Base-by-base conservation (phyloP, 257 asterid species). In the Fraxinus americana region DNA sequence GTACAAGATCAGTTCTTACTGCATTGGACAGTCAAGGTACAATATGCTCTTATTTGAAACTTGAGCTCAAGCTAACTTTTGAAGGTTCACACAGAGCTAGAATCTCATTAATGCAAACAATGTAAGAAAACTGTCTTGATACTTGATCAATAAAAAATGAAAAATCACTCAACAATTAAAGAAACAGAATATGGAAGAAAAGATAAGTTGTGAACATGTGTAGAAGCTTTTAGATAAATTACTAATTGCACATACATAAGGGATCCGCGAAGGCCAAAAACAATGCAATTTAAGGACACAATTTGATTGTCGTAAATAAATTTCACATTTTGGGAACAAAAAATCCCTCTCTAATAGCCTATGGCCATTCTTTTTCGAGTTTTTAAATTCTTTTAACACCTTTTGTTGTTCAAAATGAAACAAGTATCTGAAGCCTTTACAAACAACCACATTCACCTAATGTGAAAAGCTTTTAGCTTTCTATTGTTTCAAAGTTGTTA, bases 161-260 rank as follows among this genome's bases (percentile, higher is more conserved):
- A 63, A 27, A 63, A 63, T 63, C 11, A 27, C 65, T 54, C 11
- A 61, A 9, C 11, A n/a, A 7, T 23, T 61, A 32, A 61, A 59
- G 29, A n/a, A 59, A 61, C 11, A 7, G 4, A 61, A 8, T 2
- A 3, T 9, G 30, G 13, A 59, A 2, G 30, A n/a, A 9, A 59
- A 59, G 32, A 23, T 14, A 9, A 61, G 67, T 2, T n/a, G 13
- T 21, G 13, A 21, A 36, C 16, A 23, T 38, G 3, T 41, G 35
- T 43, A 21, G 75, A 71, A 71, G 61, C 61, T 43, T 19, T 34
- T 9, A 45, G 75, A 10, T 27, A 52, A 71, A 72, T 43, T 72
- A 43, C 69, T 34, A 41, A 41, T 41, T 41, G 50, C 50, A 41
- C 4, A n/a, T 17, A 59, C 39, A 36, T 39, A 4, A 57, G 41